Percentiles rank a stretch among this genome's conserved stretches.
phyloP scores from a whole-genome alignment of 768 basidiomycete genomes.

The Russula ochroleuca region DNA sequence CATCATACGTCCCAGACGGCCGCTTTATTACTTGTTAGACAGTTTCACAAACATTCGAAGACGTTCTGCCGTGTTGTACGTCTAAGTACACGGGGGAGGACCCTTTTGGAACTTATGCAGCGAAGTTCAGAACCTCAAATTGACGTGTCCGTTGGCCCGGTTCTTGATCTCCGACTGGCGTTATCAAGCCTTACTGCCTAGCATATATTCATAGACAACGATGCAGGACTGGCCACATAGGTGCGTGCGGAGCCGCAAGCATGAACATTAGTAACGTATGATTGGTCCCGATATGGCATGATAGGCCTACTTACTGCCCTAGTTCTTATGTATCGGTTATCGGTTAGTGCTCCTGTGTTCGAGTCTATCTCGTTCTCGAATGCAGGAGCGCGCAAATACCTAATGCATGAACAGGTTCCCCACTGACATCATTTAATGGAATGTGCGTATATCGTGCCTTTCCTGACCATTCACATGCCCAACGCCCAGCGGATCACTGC shows the following conservation, averaged over 20 bases:
- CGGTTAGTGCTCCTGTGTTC: neutral
- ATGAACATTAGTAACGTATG: neutral
- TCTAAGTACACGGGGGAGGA: neutral
- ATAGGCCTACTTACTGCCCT: too few species aligned
- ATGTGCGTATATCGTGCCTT: neutral
- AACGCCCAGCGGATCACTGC: neutral
- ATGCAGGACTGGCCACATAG: neutral
- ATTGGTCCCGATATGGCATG: neutral
- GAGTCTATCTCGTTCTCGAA: neutral
- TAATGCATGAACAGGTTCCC: too few species aligned
- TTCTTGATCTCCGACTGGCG: neutral
- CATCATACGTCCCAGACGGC: neutral
- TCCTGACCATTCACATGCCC: neutral
- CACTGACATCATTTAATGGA: neutral
- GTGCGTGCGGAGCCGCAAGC: neutral
- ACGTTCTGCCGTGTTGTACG: neutral
- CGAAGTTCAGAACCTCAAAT: conserved; percentile 4
- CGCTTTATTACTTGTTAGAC: neutral
- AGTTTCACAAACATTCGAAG: neutral
- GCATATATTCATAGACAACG: neutral
- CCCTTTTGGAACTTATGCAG: neutral
- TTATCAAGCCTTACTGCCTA: neutral
- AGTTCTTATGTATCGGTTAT: too few species aligned
- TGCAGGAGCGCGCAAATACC: too few species aligned
- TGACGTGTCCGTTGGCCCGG: neutral